Evolutionary conservation across 495 filamentous ascomycete species (phyloP), one percentile per base, ranked within the genome.

Genomic region (Apiosordaria backusii): DNA sequence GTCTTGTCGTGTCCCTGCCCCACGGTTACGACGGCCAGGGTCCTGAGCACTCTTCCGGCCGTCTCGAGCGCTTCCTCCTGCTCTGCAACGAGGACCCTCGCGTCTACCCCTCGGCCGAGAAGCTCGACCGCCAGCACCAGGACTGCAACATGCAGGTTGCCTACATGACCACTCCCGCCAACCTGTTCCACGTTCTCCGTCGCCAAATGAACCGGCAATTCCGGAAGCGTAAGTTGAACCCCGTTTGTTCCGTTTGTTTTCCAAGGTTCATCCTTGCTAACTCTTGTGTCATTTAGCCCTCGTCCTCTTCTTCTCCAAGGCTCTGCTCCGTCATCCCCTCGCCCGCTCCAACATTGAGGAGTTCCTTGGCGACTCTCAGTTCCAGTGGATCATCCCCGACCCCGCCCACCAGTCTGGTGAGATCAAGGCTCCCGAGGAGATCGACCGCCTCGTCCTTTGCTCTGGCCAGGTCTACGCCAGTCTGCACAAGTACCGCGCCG

Each of bases 101-200:
- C 63, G 83, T 96, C 67, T 98, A 92, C 87, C 95, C 95, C 57
- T 80, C 86, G 3, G 79, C 82, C 23, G 91, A 96, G 67, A 97
- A 95, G 83, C 87, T 98, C 59, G 89, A 97, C 29, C 92, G 95
- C 72, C 95, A 99, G 78, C 95, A 99, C 83, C 95, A 99, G 81
- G 95, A 99, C 81, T 96, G 91, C 85, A 99, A 99, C 81, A 97
- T 99, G 92, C 95, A 99, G 83, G 89, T 99, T 77, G 91, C 87
- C 65, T 96, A 91, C 85, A 91, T 94, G 89, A 99, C 93, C 24
- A 88, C 85, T 22, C 95, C 95, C 45, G 81, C 95, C 64, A 99
- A 99, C 81, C 74, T 94, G 74, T 99, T 99, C 89, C 95, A 99
- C 82, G 88, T 97, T 71, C 85, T 99, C 65, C 89, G 95, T 77